A percentile compares a stretch with the other conserved stretches of the same genome.
Conservation (phyloP, 2,329 filamentous ascomycete species). For the Cordyceps farinosa region DNA sequence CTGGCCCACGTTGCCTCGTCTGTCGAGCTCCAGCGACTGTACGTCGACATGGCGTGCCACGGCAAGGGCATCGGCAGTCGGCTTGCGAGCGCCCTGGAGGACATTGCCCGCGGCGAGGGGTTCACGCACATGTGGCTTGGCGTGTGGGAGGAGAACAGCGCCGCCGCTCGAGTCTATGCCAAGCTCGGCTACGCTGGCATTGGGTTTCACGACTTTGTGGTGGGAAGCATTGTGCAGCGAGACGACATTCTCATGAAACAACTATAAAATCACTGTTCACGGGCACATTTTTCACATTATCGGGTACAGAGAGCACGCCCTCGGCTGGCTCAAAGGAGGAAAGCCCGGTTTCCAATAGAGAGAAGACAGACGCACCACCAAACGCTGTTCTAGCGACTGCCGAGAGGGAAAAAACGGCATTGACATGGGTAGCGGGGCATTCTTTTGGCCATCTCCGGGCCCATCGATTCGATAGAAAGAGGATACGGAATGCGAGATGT, state of each 20-base stretch:
- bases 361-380: too few relatives aligned
- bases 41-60: slow-evolving; percentile 34
- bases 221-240: slow-evolving; percentile 40
- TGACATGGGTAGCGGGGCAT: too few relatives aligned
- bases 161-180: slow-evolving; percentile 37
- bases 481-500: neutral
- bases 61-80: slow-evolving; percentile 37
- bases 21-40: slow-evolving; percentile 43
- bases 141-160: slow-evolving; percentile 45
- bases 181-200: slow-evolving; percentile 38
- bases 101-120: slow-evolving; percentile 34
- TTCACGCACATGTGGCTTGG: slow-evolving; percentile 43
- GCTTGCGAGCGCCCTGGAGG: slow-evolving; percentile 30
- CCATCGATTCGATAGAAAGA: too few relatives aligned
- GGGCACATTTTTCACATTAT: too few relatives aligned
- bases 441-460: too few relatives aligned
- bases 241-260: slow-evolving; percentile 41
- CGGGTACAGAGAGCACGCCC: neutral
- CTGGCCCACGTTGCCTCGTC: slow-evolving; percentile 22
- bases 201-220: slow-evolving; percentile 40
- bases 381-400: too few relatives aligned
- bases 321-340: too few relatives aligned
- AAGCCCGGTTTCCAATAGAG: too few relatives aligned
- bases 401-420: too few relatives aligned
- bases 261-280: slow-evolving; percentile 13